Conservation (phyloP, 2,329 filamentous ascomycete species). For the Paraconiothyrium brasiliense region DNA sequence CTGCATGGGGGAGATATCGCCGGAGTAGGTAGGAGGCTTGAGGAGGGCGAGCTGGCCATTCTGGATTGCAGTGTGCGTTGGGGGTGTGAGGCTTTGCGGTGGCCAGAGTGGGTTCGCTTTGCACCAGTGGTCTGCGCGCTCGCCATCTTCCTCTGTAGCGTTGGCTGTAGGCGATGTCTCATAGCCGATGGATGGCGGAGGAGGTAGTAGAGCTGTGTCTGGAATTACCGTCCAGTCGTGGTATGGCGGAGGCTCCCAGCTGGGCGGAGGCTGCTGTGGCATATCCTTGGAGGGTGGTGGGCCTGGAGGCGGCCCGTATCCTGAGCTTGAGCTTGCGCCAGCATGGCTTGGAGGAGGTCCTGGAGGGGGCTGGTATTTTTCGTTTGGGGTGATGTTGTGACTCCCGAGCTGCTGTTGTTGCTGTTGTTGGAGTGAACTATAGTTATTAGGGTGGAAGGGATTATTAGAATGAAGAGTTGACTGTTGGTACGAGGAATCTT, state of each 20-base stretch:
- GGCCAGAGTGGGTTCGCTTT: constrained; percentile 64
- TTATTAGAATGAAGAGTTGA: constrained; percentile 35
- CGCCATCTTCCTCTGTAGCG: constrained; percentile 70
- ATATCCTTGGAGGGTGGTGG: constrained; percentile 35
- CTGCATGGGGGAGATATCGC: constrained; percentile 58
- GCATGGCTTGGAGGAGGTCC: constrained; percentile 38
- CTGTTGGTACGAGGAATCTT: constrained; percentile 29
- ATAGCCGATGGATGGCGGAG: constrained; percentile 73
- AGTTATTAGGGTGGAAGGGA: constrained; percentile 24
- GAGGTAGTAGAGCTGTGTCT: constrained; percentile 76
- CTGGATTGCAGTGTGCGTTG: constrained; percentile 59
- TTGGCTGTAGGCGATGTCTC: constrained; percentile 75
- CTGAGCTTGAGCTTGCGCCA: constrained; percentile 17
- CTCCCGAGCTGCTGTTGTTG: constrained; percentile 23
- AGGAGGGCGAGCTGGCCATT: constrained; percentile 60
- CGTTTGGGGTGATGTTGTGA: constrained; percentile 24
- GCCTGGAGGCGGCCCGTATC: constrained; percentile 35
- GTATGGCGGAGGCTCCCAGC: constrained; percentile 62
- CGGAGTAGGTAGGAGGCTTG: constrained; percentile 41
- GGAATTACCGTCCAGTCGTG: constrained; percentile 80
- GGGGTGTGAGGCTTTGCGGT: constrained; percentile 61
- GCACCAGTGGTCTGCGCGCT: constrained; percentile 74
- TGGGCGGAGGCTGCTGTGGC: constrained; percentile 45
- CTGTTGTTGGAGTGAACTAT: constrained; percentile 23
- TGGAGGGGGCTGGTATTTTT: constrained; percentile 42